Evolutionary conservation across 1,139 yeast genomes (phyloP).

Genomic region (Tardiomyces blankii): DNA sequence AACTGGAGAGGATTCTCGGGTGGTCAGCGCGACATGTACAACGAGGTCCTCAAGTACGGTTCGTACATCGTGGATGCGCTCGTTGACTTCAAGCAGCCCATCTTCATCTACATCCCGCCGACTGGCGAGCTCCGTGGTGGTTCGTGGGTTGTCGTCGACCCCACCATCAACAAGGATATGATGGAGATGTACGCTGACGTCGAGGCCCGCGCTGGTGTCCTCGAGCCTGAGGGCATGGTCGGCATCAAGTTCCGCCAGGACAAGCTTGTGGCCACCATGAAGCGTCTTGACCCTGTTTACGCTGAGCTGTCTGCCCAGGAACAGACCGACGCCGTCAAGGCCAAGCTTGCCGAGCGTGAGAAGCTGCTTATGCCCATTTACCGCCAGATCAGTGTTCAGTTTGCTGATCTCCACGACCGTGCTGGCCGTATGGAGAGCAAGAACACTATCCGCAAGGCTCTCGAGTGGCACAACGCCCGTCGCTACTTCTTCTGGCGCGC

Average conservation of each 20-base stretch:
- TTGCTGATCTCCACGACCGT: slow-evolving; percentile 96
- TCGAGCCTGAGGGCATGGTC: slow-evolving; percentile 99
- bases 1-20: slow-evolving; percentile 99
- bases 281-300: slow-evolving; percentile 72
- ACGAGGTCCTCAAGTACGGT: slow-evolving; percentile 94
- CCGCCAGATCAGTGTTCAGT: slow-evolving; percentile 86
- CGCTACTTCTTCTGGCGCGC: slow-evolving; percentile 98
- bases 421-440: slow-evolving; percentile 96
- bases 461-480: slow-evolving; percentile 82
- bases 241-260: slow-evolving; percentile 96
- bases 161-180: slow-evolving; percentile 90
- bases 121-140: slow-evolving; percentile 99
- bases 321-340: slow-evolving; percentile 53
- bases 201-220: slow-evolving; percentile 95
- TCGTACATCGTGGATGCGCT: slow-evolving; percentile 94
- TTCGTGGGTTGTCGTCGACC: slow-evolving; percentile 99
- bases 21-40: slow-evolving; percentile 99
- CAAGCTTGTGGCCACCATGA: slow-evolving; percentile 80
- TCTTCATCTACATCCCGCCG: slow-evolving; percentile 94
- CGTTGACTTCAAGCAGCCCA: slow-evolving; percentile 92
- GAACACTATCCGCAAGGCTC: slow-evolving; percentile 76
- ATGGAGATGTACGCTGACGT: slow-evolving; percentile 99
- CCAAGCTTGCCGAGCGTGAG: slow-evolving; percentile 69
- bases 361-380: slow-evolving; percentile 73
- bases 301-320: slow-evolving; percentile 60